Percentiles rank a stretch among this genome's conserved stretches.
These are phyloP conservation scores for Entamoeba invadens DNA, from an alignment of 208 protist genomes.

Conservation along the genomic window DNA sequence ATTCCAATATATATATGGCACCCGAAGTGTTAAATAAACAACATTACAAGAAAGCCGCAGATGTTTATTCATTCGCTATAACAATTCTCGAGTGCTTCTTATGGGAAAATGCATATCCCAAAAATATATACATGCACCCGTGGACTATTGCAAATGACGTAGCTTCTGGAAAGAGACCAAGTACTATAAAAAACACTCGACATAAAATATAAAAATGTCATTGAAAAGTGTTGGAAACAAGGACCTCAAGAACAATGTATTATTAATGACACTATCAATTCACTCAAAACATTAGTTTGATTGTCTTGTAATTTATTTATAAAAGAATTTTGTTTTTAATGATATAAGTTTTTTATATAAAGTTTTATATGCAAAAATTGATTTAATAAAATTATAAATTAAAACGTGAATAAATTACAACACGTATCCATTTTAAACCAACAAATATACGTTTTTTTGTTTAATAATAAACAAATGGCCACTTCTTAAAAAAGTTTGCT, in stretches of 20 bases:
- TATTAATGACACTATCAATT: neutral
- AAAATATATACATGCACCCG: neutral
- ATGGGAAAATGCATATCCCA: constrained; percentile 3
- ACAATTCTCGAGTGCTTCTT: constrained; percentile 38
- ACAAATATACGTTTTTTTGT: no score
- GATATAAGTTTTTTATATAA: no score
- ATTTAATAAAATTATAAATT: no score
- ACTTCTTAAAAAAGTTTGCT: no score
- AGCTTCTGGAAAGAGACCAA: neutral
- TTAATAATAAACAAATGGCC: no score
- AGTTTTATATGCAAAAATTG: no score
- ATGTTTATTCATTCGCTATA: constrained; percentile 47
- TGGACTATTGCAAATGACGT: neutral
- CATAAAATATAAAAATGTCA: neutral
- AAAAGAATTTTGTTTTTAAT: no score
- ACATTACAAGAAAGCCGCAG: constrained; percentile 30
- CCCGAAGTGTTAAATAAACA: constrained; percentile 34
- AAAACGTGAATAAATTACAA: no score
- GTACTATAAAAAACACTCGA: neutral
- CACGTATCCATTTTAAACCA: no score
- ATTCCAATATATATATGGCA: constrained; percentile 32
- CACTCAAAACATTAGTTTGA: no score
- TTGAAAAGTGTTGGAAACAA: neutral
- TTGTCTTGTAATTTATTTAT: no score
- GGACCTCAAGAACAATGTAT: neutral